Conservation (phyloP, 169 alveolate species). For the Perkinsus marinus region DNA sequence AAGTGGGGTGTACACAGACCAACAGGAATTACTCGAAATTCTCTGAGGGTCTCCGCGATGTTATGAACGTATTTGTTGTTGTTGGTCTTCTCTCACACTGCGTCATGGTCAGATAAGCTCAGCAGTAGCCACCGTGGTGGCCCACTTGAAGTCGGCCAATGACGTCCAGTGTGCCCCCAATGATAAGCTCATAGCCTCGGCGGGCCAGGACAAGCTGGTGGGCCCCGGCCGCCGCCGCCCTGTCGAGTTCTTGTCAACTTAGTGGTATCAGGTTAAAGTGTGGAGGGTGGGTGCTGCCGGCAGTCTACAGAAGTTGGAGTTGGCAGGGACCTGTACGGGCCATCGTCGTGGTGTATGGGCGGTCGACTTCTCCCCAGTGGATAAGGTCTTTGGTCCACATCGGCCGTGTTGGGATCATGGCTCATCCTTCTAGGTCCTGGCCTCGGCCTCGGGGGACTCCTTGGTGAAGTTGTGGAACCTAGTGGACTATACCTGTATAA, state of each 20-base stretch:
- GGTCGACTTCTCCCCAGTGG: slow-evolving; percentile 54
- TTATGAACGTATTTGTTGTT: too few species aligned
- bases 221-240: too few species aligned
- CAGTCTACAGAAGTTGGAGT: slow-evolving; percentile 17
- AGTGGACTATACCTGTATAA: slow-evolving; percentile 41
- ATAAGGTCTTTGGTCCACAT: slow-evolving; percentile 27
- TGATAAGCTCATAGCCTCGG: slow-evolving; percentile 39
- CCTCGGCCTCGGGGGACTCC: slow-evolving; percentile 63
- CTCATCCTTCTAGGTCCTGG: slow-evolving; percentile 23
- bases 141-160: slow-evolving; percentile 57
- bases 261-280: neutral
- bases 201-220: neutral
- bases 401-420: too few species aligned
- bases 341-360: slow-evolving; percentile 74
- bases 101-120: neutral
- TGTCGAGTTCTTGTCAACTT: too few species aligned
- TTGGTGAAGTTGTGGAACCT: slow-evolving; percentile 59
- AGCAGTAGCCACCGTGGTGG: slow-evolving; percentile 40
- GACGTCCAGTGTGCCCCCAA: slow-evolving; percentile 55
- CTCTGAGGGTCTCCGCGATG: too few species aligned
- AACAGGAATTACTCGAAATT: too few species aligned
- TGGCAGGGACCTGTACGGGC: slow-evolving; percentile 37
- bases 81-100: too few species aligned
- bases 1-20: too few species aligned
- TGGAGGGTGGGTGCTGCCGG: neutral